Base-by-base conservation (phyloP, 257 asterid genomes). In the Echium plantagineum region DNA sequence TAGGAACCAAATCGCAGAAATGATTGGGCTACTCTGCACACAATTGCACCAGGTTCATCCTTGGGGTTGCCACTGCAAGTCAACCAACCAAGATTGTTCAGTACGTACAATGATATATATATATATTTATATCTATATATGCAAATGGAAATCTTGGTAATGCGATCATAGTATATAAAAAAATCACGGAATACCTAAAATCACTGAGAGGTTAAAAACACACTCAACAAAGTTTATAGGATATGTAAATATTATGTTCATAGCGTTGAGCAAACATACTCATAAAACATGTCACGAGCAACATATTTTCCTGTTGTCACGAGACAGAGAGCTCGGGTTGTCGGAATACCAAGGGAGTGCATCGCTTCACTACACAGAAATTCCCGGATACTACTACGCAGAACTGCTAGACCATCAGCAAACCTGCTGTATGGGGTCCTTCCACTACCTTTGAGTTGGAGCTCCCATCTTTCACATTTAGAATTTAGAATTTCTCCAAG, bases 281-380 rank as follows among this genome's bases (percentile, higher is more conserved):
- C 99, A 57, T 93, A 93, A 67, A 93, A 93, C 99, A 93, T 93
- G 77, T 93, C 99, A 28, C 99, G 86, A 9, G 77, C 71, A 60
- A 93, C 99, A 62, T 65, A 61, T 81, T 81, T 84, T 63, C 99
- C 99, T 6, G 97, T 89, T 51, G 86, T 75, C 70, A 89, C 97
- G 71, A 93, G 81, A 75, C 97, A 86, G 21, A 93, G 80, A 0
- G 95, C 99, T 59, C 99, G 96, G 3, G 99, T 93, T 20, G 99
- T 89, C 17, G 99, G 96, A 66, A 93, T 84, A 70, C 99, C 98
- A 52, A 93, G 84, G 66, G 76, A 72, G 75, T 89, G 95, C 93
- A 93, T 86, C 60, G 99, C 99, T 80, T 93, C 99, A 57, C 99
- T 89, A 78, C 99, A 93, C 46, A 93, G 94, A 67, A 93, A 93